Evolutionary conservation across 73 alveolate genomes (phyloP).

Genomic region (Stentor roeselii): DNA sequence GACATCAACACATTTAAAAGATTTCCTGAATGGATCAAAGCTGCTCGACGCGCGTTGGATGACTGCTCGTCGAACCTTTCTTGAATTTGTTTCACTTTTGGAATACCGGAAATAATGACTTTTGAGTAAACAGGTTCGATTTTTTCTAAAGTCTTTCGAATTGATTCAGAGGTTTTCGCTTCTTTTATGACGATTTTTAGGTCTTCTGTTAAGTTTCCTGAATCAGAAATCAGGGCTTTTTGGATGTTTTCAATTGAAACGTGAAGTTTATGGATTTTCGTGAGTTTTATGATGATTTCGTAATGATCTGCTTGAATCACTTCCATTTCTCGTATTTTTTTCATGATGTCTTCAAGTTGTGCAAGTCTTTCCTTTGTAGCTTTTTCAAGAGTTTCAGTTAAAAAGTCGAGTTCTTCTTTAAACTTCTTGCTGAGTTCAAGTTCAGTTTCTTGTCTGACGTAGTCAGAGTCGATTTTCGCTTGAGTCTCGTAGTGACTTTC

Average conservation of each 20-base stretch:
- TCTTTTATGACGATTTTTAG: background rate
- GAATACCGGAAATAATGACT: slow-evolving; percentile 2
- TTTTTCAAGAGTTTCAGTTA: background rate
- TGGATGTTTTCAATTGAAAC: background rate
- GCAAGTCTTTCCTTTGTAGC: background rate
- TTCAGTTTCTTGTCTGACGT: background rate
- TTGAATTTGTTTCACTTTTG: slow-evolving; percentile 1
- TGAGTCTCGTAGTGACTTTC: background rate
- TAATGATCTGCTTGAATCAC: background rate
- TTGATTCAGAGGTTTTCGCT: background rate
- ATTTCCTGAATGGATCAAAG: background rate
- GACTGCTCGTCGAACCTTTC: background rate
- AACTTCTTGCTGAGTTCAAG: background rate
- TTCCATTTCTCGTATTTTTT: slow-evolving; percentile 5
- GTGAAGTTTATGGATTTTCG: slow-evolving; percentile 14
- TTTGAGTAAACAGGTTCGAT: background rate
- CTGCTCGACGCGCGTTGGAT: slow-evolving; percentile 9
- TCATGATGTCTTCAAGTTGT: background rate
- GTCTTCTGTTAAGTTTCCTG: background rate
- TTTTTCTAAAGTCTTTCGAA: background rate
- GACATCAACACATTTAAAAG: background rate
- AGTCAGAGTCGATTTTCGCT: background rate
- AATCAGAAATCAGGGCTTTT: background rate
- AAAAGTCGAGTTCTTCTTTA: slow-evolving; percentile 3
- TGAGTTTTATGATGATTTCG: background rate